These are phyloP conservation scores for Eucalyptus urophylla DNA, from an alignment of 345 rosid genomes.

Conservation along the genomic window DNA sequence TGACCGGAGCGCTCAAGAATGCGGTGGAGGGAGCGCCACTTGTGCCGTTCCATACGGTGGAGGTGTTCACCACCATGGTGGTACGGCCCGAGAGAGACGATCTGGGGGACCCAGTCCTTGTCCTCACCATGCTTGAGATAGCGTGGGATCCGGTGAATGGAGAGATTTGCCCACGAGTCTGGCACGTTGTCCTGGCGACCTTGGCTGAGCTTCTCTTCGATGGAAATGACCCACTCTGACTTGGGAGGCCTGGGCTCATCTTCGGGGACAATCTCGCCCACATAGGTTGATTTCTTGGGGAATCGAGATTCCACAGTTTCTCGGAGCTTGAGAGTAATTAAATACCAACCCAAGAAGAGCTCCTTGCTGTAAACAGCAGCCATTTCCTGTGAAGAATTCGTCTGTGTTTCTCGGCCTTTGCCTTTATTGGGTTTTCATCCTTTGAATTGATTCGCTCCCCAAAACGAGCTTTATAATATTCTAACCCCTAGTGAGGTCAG, in stretches of 20 bases:
- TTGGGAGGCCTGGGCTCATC: constrained; percentile 1
- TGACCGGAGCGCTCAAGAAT: constrained; percentile 46
- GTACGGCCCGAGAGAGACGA: constrained; percentile 72
- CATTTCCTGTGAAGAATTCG: background rate
- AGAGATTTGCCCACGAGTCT: constrained; percentile 34
- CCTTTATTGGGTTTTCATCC: background rate
- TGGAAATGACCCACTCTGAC: constrained; percentile 57
- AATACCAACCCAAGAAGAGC: background rate
- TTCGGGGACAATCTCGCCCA: rapidly evolving
- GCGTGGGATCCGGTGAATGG: constrained; percentile 42
- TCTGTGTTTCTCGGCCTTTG: background rate
- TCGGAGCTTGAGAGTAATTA: background rate
- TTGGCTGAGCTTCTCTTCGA: constrained; percentile 32
- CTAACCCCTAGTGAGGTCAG: no score
- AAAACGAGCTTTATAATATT: no score
- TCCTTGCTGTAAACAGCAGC: rapidly evolving
- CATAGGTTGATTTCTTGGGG: constrained; percentile 1
- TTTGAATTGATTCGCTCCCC: background rate
- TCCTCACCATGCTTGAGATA: constrained; percentile 50
- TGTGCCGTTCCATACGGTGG: constrained; percentile 62
- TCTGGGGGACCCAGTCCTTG: constrained; percentile 62
- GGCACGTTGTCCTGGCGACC: constrained; percentile 51
- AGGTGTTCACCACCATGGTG: constrained; percentile 58
- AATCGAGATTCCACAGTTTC: constrained; percentile 35
- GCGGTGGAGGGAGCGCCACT: constrained; percentile 65